A percentile compares a stretch with the other conserved stretches of the same genome.
Evolutionary conservation across 768 basidiomycete species (phyloP).

Genomic region (Lentinula raphanica): DNA sequence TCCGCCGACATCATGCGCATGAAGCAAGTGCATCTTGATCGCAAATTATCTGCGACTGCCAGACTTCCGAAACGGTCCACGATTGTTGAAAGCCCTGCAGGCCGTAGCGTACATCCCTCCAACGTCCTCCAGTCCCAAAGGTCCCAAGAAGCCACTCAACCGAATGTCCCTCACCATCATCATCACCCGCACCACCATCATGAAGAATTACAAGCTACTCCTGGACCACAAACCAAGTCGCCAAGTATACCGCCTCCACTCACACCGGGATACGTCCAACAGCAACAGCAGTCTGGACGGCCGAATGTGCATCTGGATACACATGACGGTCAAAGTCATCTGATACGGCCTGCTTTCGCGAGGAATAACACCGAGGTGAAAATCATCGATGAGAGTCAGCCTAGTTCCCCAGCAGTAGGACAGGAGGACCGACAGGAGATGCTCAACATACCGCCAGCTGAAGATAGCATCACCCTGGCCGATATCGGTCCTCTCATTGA

Average conservation of each 20-base stretch:
- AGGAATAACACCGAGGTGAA: slow-evolving; percentile 82
- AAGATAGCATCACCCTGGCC: slow-evolving; percentile 87
- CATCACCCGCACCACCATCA: slow-evolving; percentile 15
- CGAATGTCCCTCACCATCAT: slow-evolving; percentile 19
- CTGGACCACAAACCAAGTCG: slow-evolving; percentile 26
- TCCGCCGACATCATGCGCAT: slow-evolving; percentile 90
- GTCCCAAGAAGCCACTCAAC: slow-evolving; percentile 39
- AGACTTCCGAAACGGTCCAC: slow-evolving; percentile 90
- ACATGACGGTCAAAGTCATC: slow-evolving; percentile 34
- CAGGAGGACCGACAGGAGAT: slow-evolving; percentile 35
- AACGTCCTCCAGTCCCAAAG: slow-evolving; percentile 49
- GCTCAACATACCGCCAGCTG: slow-evolving; percentile 31
- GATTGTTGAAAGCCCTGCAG: slow-evolving; percentile 91
- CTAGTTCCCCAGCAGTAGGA: slow-evolving; percentile 62
- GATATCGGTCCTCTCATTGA: slow-evolving; percentile 93
- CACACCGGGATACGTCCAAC: slow-evolving; percentile 20
- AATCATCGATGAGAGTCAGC: slow-evolving; percentile 79
- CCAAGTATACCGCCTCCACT: slow-evolving; percentile 26
- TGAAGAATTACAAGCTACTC: slow-evolving; percentile 24
- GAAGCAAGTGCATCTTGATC: slow-evolving; percentile 91
- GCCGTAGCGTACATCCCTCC: slow-evolving; percentile 74
- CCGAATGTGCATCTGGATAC: slow-evolving; percentile 25
- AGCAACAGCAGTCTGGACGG: slow-evolving; percentile 22
- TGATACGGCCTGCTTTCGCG: slow-evolving; percentile 62
- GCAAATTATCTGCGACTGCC: slow-evolving; percentile 92